These are phyloP conservation scores for Knoxia roxburghii DNA, from an alignment of 257 asterid genomes.

Conservation along the genomic window DNA sequence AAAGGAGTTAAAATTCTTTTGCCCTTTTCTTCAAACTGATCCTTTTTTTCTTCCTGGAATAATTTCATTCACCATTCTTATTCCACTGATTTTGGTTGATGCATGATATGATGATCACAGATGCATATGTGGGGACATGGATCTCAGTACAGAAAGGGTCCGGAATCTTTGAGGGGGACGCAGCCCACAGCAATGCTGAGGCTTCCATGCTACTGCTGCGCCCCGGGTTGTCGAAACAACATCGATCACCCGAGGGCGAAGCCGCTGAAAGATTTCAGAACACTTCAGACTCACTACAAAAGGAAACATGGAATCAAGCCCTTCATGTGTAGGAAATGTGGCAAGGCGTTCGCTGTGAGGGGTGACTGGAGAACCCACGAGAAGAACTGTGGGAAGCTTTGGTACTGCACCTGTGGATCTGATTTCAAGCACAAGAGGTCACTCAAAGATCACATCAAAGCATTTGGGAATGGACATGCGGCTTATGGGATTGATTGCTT, in stretches of 20 bases:
- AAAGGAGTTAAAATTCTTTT: no score
- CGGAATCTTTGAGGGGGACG: slow-evolving; percentile 44
- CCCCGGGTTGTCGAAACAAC: slow-evolving; percentile 46
- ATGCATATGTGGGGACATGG: slow-evolving; percentile 61
- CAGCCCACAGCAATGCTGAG: slow-evolving; percentile 51
- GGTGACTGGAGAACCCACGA: slow-evolving; percentile 57
- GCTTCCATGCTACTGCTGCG: slow-evolving; percentile 46
- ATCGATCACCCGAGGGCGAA: slow-evolving; percentile 44
- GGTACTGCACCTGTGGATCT: slow-evolving; percentile 51
- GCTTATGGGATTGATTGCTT: slow-evolving; percentile 37
- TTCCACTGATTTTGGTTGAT: background rate
- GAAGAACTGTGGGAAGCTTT: slow-evolving; percentile 45
- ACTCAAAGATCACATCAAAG: slow-evolving; percentile 43
- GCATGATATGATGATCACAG: background rate
- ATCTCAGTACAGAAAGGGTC: slow-evolving; percentile 46
- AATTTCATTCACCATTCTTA: no score
- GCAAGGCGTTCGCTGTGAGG: slow-evolving; percentile 43
- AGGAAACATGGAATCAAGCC: slow-evolving; percentile 45
- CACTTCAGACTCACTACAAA: slow-evolving; percentile 45
- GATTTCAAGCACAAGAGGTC: slow-evolving; percentile 48
- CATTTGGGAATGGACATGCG: slow-evolving; percentile 43
- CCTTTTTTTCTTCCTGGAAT: background rate
- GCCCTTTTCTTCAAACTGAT: no score
- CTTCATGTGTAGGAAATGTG: slow-evolving; percentile 46
- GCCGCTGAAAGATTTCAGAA: slow-evolving; percentile 41